These are phyloP conservation scores for Ulvella scutata DNA, from an alignment of 139 green algal species.

Conservation along the genomic window DNA sequence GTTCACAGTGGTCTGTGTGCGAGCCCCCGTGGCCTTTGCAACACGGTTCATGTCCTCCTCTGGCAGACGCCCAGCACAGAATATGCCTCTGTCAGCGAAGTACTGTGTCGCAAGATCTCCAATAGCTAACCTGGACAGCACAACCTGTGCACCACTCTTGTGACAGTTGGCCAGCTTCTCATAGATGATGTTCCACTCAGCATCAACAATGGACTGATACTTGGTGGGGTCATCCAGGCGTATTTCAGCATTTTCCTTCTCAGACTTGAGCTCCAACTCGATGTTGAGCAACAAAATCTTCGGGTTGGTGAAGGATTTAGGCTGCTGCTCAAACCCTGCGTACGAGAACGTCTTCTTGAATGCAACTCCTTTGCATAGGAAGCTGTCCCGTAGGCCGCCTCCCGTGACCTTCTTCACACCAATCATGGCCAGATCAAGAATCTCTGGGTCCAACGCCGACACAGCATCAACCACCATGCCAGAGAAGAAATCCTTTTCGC, in stretches of 20 bases:
- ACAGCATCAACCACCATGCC: conserved; percentile 94
- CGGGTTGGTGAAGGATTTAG: conserved; percentile 77
- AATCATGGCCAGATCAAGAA: conserved; percentile 80
- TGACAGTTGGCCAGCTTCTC: conserved; percentile 89
- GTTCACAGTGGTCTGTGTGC: conserved; percentile 87
- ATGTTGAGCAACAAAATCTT: conserved; percentile 97
- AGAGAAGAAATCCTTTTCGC: conserved; percentile 95
- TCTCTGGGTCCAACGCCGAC: conserved; percentile 49
- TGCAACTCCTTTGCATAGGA: conserved; percentile 93
- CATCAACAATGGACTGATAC: conserved; percentile 96
- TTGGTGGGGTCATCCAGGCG: conserved; percentile 78
- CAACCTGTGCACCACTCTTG: conserved; percentile 73
- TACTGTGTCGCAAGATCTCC: conserved; percentile 94
- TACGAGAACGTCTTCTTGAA: conserved; percentile 99
- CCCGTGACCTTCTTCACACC: conserved; percentile 93
- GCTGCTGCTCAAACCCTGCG: conserved; percentile 98
- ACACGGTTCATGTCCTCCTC: conserved; percentile 83
- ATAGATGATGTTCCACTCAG: conserved; percentile 99
- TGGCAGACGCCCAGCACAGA: conserved; percentile 87
- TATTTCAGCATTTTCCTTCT: conserved; percentile 96
- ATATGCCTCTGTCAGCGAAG: conserved; percentile 93
- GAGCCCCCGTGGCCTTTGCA: conserved; percentile 59
- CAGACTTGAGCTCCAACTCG: conserved; percentile 94
- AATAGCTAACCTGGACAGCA: conserved; percentile 79
- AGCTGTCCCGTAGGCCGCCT: conserved; percentile 84